Base-by-base conservation (phyloP, 495 filamentous ascomycete species). In the Xanthoparmelia taractica region DNA sequence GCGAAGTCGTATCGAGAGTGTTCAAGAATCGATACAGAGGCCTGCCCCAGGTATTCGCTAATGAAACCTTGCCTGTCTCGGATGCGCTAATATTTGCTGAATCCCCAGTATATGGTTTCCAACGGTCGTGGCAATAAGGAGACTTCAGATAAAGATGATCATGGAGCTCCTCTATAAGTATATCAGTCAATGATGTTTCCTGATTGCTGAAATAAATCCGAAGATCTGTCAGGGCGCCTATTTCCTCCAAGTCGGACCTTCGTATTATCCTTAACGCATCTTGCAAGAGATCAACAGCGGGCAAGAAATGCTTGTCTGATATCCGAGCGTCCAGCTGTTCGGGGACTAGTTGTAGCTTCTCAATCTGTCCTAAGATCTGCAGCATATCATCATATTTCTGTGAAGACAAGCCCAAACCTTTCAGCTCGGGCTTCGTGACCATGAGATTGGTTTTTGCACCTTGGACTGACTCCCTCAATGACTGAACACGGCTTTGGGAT, bases 131-230 rank as follows among this genome's bases (percentile, higher is more conserved):
- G 73, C 92, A 97, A 69, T 97, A 97, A 1, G 91, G 92, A 15
- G 92, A 96, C 68, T 97, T 97, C 17, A 99, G 82, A 69, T 97
- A 99, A 5, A 99, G 80, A 76, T 99, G 94, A 69, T 93, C 96
- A 71, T 97, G 95, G 50, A 99, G 77, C 73, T 99, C 94, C 74
- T 99, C 94, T 55, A 97, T 85, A 68, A 99, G 69, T 48, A 97
- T 97, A 73, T 99, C 94, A 63, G 91, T 93, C 61, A 99, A 76
- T 7, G 89, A 89, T 4, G 84, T 86, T 75, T 97, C 93, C 74
- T 99, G 94, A 71, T 95, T 97, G 57, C 84, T 85, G 65, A 99
- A 86, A 69, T 97, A 96, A 63, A 86, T 85, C 41, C 89, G 84
- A 60, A 97, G 76, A 67, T 97, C 94, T 41, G 85, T 84, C 65